Conservation (phyloP, 495 filamentous ascomycete species). For the Penicillium dipodomyicola region DNA sequence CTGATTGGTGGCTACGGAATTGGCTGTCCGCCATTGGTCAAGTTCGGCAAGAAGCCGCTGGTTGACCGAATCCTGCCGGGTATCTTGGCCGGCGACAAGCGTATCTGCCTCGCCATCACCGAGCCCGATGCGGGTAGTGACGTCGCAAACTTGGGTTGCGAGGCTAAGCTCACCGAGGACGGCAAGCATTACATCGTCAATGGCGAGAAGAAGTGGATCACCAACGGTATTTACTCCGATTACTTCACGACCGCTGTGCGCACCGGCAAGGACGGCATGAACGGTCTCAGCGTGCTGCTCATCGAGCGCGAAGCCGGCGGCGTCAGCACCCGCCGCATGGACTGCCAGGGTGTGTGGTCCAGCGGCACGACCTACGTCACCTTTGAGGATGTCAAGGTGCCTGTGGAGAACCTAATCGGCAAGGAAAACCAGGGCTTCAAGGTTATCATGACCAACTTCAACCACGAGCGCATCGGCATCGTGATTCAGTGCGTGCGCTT, state of each 20-base stretch:
- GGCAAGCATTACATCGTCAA: conserved; percentile 99
- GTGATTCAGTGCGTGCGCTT: conserved; percentile 97
- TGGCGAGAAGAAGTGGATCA: conserved; percentile 99
- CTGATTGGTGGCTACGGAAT: conserved; percentile 93
- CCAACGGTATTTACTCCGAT: conserved; percentile 93
- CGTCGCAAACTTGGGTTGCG: conserved; percentile 91
- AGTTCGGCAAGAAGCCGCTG: conserved; percentile 87
- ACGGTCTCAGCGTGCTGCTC: conserved; percentile 82
- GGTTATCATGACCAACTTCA: conserved; percentile 99
- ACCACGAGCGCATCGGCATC: conserved; percentile 97
- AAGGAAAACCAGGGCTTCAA: conserved; percentile 99
- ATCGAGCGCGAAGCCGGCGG: conserved; percentile 79
- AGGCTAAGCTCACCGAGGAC: conserved; percentile 88
- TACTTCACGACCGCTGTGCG: conserved; percentile 98
- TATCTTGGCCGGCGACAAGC: conserved; percentile 87
- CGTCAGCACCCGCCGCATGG: conserved; percentile 91
- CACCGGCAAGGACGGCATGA: conserved; percentile 83
- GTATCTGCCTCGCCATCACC: conserved; percentile 87
- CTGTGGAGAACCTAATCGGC: conserved; percentile 94
- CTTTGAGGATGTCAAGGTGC: conserved; percentile 97
- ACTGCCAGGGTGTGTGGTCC: conserved; percentile 96
- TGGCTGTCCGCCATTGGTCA: conserved; percentile 84
- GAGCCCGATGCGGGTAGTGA: conserved; percentile 82
- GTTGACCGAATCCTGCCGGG: conserved; percentile 80
- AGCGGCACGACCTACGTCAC: conserved; percentile 95